Evolutionary conservation across 768 basidiomycete genomes (phyloP).

Genomic region (Lactarius hengduanensis): DNA sequence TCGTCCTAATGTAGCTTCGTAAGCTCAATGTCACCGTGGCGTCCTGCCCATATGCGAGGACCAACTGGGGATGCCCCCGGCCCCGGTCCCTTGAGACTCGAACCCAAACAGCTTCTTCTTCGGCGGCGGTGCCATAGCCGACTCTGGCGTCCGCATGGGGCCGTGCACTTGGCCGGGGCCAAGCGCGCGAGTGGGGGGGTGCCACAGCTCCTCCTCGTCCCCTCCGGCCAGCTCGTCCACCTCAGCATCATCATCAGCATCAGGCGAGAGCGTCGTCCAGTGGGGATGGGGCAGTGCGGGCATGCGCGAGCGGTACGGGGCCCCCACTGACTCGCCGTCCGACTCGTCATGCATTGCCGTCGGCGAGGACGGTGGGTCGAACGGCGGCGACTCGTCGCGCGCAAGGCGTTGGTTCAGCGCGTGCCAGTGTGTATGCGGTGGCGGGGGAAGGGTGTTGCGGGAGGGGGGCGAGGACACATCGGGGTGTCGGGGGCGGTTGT

Average conservation of each 20-base stretch:
- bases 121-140: conserved; percentile 16
- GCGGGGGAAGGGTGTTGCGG: not conserved
- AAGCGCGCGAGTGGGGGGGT: not conserved
- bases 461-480: conserved; percentile 18
- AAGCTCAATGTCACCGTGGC: conserved; percentile 6
- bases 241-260: conserved; percentile 13
- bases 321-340: conserved; percentile 6
- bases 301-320: not conserved
- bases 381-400: conserved; percentile 13
- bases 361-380: conserved; percentile 17
- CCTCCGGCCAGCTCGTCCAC: conserved; percentile 19
- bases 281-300: not conserved
- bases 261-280: conserved; percentile 16
- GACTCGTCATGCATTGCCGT: conserved; percentile 19
- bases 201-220: conserved; percentile 15
- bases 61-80: not conserved
- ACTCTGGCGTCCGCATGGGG: not conserved
- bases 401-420: not conserved
- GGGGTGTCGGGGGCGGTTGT: conserved; percentile 5
- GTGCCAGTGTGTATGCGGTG: not conserved
- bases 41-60: conserved; percentile 7
- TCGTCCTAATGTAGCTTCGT: conserved; percentile 1
- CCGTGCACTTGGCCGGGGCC: not conserved
- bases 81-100: not conserved
- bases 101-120: conserved; percentile 26